A percentile compares a stretch with the other conserved stretches of the same genome.
These are phyloP conservation scores for Pyrenula aspistea DNA, from an alignment of 495 filamentous ascomycete species.

Conservation along the genomic window DNA sequence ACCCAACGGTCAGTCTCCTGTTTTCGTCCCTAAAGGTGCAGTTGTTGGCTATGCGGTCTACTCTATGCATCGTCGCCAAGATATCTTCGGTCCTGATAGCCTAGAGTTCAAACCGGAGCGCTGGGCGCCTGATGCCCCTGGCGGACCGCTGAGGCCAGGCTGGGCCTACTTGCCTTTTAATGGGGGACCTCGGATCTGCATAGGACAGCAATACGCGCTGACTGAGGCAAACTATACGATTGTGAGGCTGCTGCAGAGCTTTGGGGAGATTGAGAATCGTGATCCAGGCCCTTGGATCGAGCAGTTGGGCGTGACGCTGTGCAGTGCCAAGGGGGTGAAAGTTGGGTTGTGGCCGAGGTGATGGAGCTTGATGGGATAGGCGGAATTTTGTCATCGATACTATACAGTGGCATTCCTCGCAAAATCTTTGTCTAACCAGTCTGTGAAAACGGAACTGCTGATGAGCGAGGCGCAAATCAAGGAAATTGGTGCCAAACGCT, in stretches of 20 bases:
- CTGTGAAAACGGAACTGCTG: too few species aligned
- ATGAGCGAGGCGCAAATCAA: too few species aligned
- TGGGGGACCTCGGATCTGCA: slow-evolving; percentile 4
- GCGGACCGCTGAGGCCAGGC: slow-evolving; percentile 5
- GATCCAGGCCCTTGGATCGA: neutral
- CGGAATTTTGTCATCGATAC: too few species aligned
- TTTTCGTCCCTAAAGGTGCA: slow-evolving; percentile 15
- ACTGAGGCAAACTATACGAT: slow-evolving; percentile 71
- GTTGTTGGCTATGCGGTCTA: neutral
- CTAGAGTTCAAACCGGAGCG: slow-evolving; percentile 4
- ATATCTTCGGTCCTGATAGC: slow-evolving; percentile 1
- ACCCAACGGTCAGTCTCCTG: slow-evolving; percentile 28
- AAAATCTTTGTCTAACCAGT: too few species aligned
- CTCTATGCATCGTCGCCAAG: slow-evolving; percentile 3
- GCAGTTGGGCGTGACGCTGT: neutral
- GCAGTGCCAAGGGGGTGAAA: neutral
- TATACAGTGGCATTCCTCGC: too few species aligned
- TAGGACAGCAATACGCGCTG: slow-evolving; percentile 56
- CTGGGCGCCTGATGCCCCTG: neutral
- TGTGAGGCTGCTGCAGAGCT: slow-evolving; percentile 59
- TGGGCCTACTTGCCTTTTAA: slow-evolving; percentile 6
- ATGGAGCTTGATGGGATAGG: too few species aligned
- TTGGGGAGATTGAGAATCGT: slow-evolving; percentile 15
- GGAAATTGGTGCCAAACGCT: too few species aligned
- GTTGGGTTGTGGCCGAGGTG: neutral